phyloP scores from a whole-genome alignment of 2,329 filamentous ascomycete genomes.

The Leptodontidium sp. region DNA sequence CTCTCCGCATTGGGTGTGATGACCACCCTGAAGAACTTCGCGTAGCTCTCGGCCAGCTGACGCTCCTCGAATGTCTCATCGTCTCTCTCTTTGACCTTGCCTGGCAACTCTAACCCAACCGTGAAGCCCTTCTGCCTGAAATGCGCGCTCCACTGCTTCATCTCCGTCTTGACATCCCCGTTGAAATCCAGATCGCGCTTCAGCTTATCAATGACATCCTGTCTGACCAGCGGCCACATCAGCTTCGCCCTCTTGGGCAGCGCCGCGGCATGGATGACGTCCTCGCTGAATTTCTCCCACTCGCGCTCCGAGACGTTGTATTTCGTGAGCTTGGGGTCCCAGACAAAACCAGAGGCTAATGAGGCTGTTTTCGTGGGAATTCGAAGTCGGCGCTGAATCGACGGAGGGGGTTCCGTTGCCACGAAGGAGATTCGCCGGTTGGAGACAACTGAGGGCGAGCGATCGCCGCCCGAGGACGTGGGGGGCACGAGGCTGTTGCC shows the following conservation, averaged over 20 bases:
- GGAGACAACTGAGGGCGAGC: slow-evolving; percentile 36
- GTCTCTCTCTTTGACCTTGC: slow-evolving; percentile 30
- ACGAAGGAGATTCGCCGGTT: slow-evolving; percentile 41
- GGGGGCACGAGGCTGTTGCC: slow-evolving; percentile 21
- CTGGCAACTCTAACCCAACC: slow-evolving; percentile 38
- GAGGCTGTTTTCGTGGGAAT: slow-evolving; percentile 36
- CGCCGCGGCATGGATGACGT: slow-evolving; percentile 34
- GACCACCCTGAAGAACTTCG: slow-evolving; percentile 38
- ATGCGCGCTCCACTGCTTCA: slow-evolving; percentile 38
- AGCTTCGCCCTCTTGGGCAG: slow-evolving; percentile 30
- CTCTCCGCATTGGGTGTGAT: slow-evolving; percentile 40
- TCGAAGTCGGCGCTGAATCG: slow-evolving; percentile 35
- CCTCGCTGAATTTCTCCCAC: slow-evolving; percentile 39
- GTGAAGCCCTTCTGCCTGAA: slow-evolving; percentile 38
- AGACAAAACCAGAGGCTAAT: slow-evolving; percentile 39
- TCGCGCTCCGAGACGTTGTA: slow-evolving; percentile 37
- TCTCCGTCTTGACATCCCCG: slow-evolving; percentile 29
- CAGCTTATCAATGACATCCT: slow-evolving; percentile 35
- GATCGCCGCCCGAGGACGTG: slow-evolving; percentile 17
- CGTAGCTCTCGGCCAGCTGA: slow-evolving; percentile 30
- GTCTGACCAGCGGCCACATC: slow-evolving; percentile 35
- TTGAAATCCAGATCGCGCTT: slow-evolving; percentile 40
- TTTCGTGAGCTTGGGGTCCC: slow-evolving; percentile 38
- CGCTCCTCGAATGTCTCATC: slow-evolving; percentile 35
- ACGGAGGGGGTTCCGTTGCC: slow-evolving; percentile 31